These are phyloP conservation scores for Sechiopsis laciniata DNA, from an alignment of 306 rosid genomes.

Conservation along the genomic window DNA sequence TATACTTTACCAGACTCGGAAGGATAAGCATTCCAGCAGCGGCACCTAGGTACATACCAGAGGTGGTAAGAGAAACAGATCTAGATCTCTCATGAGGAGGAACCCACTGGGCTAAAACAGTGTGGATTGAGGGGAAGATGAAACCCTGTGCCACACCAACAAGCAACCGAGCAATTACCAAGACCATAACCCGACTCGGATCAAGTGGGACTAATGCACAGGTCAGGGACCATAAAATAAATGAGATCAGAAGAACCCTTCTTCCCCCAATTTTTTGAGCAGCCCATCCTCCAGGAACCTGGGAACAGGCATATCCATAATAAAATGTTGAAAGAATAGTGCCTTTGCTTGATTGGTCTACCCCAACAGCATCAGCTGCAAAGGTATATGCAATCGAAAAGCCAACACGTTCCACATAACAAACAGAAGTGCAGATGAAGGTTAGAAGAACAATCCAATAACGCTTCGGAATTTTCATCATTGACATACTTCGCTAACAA, in stretches of 20 bases:
- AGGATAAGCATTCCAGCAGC: conserved; percentile 82
- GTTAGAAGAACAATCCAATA: conserved; percentile 76
- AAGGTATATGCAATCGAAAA: conserved; percentile 87
- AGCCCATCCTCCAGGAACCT: conserved; percentile 94
- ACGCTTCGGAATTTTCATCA: conserved; percentile 51
- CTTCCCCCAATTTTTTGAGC: conserved; percentile 89
- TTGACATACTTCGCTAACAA: conserved; percentile 32
- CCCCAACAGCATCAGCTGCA: conserved; percentile 71
- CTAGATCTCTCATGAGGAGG: conserved; percentile 95
- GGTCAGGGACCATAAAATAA: conserved; percentile 76
- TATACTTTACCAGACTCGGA: conserved; percentile 67
- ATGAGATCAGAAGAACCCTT: conserved; percentile 72
- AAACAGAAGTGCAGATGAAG: conserved; percentile 82
- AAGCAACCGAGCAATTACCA: conserved; percentile 75
- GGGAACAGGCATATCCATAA: conserved; percentile 93
- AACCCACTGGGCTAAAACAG: conserved; percentile 97
- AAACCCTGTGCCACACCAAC: conserved; percentile 96
- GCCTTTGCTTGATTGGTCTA: conserved; percentile 80
- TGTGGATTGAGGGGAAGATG: conserved; percentile 90
- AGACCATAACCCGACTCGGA: conserved; percentile 44
- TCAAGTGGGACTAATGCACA: conserved; percentile 77
- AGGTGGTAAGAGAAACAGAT: conserved; percentile 88
- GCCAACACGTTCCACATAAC: conserved; percentile 89
- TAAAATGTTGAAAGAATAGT: conserved; percentile 80
- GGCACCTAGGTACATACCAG: conserved; percentile 94